A percentile compares a stretch with the other conserved stretches of the same genome.
Evolutionary conservation across 768 basidiomycete genomes (phyloP).

Genomic region (Gymnopilus dilepis): DNA sequence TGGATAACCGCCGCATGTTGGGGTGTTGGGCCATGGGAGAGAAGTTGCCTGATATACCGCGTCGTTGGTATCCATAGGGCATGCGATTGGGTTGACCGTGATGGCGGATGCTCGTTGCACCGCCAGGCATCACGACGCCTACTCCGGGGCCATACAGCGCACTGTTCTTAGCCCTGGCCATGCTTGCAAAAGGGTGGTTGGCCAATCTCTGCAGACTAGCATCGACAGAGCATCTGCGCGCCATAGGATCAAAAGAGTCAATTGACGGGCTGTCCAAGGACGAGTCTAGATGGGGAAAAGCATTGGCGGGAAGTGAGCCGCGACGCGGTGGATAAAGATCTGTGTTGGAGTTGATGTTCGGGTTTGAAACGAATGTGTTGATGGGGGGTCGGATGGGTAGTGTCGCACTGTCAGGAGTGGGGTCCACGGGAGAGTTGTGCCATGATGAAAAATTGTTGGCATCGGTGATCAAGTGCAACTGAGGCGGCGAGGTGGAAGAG

Average conservation of each 20-base stretch:
- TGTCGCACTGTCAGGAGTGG: slow-evolving; percentile 40
- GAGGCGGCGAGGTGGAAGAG: slow-evolving; percentile 40
- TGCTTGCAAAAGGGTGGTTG: slow-evolving; percentile 51
- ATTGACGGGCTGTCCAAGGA: slow-evolving; percentile 40
- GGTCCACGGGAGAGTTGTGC: slow-evolving; percentile 41
- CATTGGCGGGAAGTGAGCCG: slow-evolving; percentile 59
- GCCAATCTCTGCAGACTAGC: slow-evolving; percentile 56
- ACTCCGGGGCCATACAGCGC: slow-evolving; percentile 45
- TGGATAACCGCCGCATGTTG: slow-evolving; percentile 45
- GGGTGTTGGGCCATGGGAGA: slow-evolving; percentile 42
- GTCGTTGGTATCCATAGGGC: slow-evolving; percentile 35
- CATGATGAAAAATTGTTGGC: slow-evolving; percentile 29
- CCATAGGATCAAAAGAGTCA: slow-evolving; percentile 48
- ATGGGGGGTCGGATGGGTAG: slow-evolving; percentile 30
- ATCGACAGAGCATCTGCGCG: slow-evolving; percentile 51
- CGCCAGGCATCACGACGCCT: slow-evolving; percentile 35
- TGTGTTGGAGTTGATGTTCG: slow-evolving; percentile 7
- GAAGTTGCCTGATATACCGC: slow-evolving; percentile 19
- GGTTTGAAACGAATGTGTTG: slow-evolving; percentile 36
- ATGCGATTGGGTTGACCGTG: slow-evolving; percentile 35
- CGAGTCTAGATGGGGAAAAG: slow-evolving; percentile 38
- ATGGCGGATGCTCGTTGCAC: slow-evolving; percentile 27
- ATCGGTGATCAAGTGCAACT: slow-evolving; percentile 46
- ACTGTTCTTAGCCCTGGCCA: slow-evolving; percentile 59
- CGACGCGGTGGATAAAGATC: slow-evolving; percentile 47